phyloP scores from a whole-genome alignment of 352 stramenopile species.

The Phytopythium oedochilum region DNA sequence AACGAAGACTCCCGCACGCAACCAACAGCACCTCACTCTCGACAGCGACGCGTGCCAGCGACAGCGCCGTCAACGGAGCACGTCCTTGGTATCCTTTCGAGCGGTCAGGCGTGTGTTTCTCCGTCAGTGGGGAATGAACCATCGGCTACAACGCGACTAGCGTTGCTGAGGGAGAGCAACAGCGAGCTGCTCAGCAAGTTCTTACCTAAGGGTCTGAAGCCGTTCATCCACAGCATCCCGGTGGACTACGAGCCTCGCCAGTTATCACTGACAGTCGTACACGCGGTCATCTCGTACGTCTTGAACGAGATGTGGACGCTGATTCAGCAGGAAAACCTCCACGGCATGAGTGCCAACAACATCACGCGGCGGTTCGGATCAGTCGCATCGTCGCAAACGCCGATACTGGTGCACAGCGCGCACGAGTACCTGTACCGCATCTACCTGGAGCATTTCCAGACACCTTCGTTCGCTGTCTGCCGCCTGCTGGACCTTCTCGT shows the following conservation, averaged over 20 bases:
- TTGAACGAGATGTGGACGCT: slow-evolving; percentile 44
- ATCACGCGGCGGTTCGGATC: background rate
- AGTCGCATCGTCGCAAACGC: background rate
- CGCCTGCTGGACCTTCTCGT: slow-evolving; percentile 42
- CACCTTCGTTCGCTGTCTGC: slow-evolving; percentile 27
- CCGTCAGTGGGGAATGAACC: background rate
- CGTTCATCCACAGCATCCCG: slow-evolving; percentile 21
- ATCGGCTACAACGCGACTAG: background rate
- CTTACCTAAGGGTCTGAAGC: slow-evolving; percentile 23
- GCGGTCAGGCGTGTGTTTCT: background rate
- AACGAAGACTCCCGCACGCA: background rate
- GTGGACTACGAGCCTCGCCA: slow-evolving; percentile 32
- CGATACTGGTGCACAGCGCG: slow-evolving; percentile 13
- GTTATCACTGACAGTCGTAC: slow-evolving; percentile 27
- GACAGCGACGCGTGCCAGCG: background rate
- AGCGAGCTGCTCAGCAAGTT: slow-evolving; percentile 27
- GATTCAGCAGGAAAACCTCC: slow-evolving; percentile 15
- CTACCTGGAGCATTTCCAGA: slow-evolving; percentile 41
- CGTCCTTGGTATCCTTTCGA: background rate
- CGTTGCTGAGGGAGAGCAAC: slow-evolving; percentile 12
- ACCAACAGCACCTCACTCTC: background rate
- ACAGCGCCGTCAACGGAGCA: background rate
- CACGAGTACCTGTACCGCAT: slow-evolving; percentile 48
- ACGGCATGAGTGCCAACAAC: background rate
- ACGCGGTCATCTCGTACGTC: slow-evolving; percentile 40